A percentile compares a stretch with the other conserved stretches of the same genome.
phyloP scores from a whole-genome alignment of 371 early-diverging fungal genomes.

The Zychaea mexicana region DNA sequence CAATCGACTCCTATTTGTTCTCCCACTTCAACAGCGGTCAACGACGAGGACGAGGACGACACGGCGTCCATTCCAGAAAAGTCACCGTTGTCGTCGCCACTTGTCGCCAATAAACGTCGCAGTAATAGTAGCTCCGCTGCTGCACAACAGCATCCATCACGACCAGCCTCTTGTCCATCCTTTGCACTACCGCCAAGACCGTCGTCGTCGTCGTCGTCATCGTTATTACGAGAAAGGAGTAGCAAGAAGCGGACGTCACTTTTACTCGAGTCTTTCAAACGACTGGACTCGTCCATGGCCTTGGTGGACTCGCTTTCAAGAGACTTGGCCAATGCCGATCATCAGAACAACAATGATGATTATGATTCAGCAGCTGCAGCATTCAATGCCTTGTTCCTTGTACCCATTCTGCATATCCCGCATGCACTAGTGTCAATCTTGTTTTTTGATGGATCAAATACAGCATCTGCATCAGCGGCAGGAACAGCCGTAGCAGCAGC shows the following conservation, averaged over 20 bases:
- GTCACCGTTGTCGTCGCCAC: background rate
- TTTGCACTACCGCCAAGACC: slow-evolving; percentile 2
- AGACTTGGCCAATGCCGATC: slow-evolving; percentile 42
- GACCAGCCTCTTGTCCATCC: slow-evolving; percentile 12
- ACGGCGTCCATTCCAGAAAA: slow-evolving; percentile 16
- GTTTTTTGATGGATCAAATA: slow-evolving; percentile 20
- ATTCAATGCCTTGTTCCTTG: slow-evolving; percentile 19
- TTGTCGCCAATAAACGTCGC: background rate
- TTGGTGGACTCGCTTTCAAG: slow-evolving; percentile 50
- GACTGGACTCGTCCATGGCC: slow-evolving; percentile 47
- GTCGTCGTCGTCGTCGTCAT: too few species aligned
- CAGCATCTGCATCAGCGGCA: background rate
- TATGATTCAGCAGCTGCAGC: background rate
- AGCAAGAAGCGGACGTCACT: slow-evolving; percentile 7
- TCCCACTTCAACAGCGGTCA: background rate
- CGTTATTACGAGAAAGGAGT: background rate
- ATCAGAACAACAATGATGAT: background rate
- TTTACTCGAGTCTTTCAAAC: slow-evolving; percentile 41
- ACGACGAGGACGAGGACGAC: too few species aligned
- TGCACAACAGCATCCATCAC: too few species aligned
- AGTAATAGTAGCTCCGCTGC: background rate
- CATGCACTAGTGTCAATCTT: slow-evolving; percentile 33
- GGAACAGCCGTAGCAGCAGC: slow-evolving; percentile 8
- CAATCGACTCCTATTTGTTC: slow-evolving; percentile 6
- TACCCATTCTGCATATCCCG: slow-evolving; percentile 42